Conservation (phyloP, 768 basidiomycete genomes). For the Agaricus subrufescens region DNA sequence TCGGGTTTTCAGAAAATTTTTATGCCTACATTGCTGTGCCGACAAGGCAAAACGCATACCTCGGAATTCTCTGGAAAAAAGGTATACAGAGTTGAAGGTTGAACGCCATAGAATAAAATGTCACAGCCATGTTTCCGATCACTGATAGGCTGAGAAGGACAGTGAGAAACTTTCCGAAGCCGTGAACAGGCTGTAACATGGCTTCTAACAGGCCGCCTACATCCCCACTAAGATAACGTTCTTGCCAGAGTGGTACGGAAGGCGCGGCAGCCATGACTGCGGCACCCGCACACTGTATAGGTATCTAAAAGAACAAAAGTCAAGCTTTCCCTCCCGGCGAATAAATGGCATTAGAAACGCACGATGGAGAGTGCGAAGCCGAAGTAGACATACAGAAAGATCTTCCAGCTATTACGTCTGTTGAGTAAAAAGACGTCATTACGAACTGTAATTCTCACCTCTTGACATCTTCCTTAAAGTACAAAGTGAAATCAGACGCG, state of each 20-base stretch:
- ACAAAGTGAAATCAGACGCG: conserved; percentile 72
- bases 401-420: conserved; percentile 39
- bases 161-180: conserved; percentile 76
- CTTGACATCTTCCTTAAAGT: conserved; percentile 54
- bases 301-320: conserved; percentile 27
- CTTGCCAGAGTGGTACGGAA: conserved; percentile 55
- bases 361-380: conserved; percentile 63
- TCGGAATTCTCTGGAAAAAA: conserved; percentile 51
- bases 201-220: conserved; percentile 71
- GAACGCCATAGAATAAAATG: conserved; percentile 77
- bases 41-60: conserved; percentile 73
- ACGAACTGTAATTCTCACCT: conserved; percentile 33
- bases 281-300: conserved; percentile 49
- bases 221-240: conserved; percentile 50
- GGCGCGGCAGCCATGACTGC: conserved; percentile 57
- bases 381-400: conserved; percentile 66
- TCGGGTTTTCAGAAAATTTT: neutral
- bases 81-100: conserved; percentile 70
- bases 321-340: neutral
- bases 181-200: conserved; percentile 64
- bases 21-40: conserved; percentile 61
- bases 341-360: conserved; percentile 8
- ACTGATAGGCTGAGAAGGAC: conserved; percentile 81
- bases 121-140: conserved; percentile 75
- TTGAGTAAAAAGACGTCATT: neutral